Evolutionary conservation across 768 basidiomycete species (phyloP), one percentile per base, ranked within the genome.

Genomic region (Exidia glandulosa): DNA sequence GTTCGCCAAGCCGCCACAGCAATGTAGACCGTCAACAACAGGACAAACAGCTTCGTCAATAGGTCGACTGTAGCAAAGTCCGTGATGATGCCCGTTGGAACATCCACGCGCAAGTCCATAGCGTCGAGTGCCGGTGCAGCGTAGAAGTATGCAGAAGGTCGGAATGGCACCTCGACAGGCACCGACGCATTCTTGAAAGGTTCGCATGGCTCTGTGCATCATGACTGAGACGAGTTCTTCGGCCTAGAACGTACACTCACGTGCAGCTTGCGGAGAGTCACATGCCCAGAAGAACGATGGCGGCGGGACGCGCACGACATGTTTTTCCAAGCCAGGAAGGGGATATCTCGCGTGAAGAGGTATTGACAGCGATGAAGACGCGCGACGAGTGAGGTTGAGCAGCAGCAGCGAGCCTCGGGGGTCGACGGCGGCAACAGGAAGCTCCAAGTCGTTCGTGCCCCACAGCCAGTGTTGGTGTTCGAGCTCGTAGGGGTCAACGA

Each of bases 271-370:
- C 19, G 25, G 27, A 9, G 27, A 14, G 19, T 29, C 27, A 25
- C 50, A 54, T 6, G 27, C 14, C 50, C 50, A 54, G 50, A 54
- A 54, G 25, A 54, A 54, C 4, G 19, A 10, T 14, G 27, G 25
- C 10, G 27, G 50, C 25, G 50, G 16, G 19, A 54, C 27, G 25
- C 9, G 25, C 27, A 29, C 50, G 16, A 31, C 50, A 12, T 54
- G 50, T 13, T 54, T 12, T 19, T 6, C 25, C 12, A 57, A 37
- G 14, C 57, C 48, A 37, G 73, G 75, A 48, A 62, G 59, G 29
- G 73, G 73, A 61, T 80, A 80, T 14, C 79, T 75, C 19, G 71
- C 72, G 63, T 80, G 79, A 45, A 80, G 58, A 7, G 79, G 79
- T 4, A 80, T 60, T 27, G 74, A 69, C 27, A 77, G 57, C 0